Evolutionary conservation across 1,139 yeast genomes (phyloP).

Genomic region (Kurtzmaniella quercitrusa): DNA sequence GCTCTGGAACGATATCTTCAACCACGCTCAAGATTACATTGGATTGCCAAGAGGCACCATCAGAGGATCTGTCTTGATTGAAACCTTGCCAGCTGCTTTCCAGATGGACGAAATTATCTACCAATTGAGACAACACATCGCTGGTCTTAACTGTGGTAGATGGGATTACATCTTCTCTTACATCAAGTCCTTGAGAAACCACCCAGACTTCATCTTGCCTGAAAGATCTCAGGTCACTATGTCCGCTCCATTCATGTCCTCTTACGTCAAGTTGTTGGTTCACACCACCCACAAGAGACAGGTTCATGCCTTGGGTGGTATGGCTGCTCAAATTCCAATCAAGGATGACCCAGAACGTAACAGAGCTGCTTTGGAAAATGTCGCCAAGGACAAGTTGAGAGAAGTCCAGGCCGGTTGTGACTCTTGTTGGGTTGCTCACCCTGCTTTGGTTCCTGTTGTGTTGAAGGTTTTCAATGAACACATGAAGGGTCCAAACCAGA

Average conservation of each 20-base stretch:
- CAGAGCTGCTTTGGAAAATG: constrained; percentile 65
- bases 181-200: constrained; percentile 63
- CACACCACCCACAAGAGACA: constrained; percentile 71
- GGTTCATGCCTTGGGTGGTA: constrained; percentile 80
- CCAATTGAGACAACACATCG: constrained; percentile 69
- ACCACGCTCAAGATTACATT: constrained; percentile 63
- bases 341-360: constrained; percentile 64
- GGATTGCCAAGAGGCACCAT: constrained; percentile 67
- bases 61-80: constrained; percentile 74
- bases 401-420: constrained; percentile 76
- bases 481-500: constrained; percentile 84
- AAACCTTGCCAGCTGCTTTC: constrained; percentile 72
- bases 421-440: constrained; percentile 83
- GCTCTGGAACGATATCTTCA: constrained; percentile 74
- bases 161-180: constrained; percentile 80
- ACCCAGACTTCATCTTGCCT: constrained; percentile 61
- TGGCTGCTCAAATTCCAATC: constrained; percentile 83
- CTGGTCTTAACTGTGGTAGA: constrained; percentile 78
- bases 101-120: constrained; percentile 81
- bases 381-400: constrained; percentile 66
- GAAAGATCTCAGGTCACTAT: constrained; percentile 72
- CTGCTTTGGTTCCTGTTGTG: constrained; percentile 72
- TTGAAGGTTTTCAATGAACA: constrained; percentile 73
- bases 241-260: constrained; percentile 71
- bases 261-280: constrained; percentile 64